These are phyloP conservation scores for Eimeria praecox DNA, from an alignment of 169 alveolate genomes.

Conservation along the genomic window DNA sequence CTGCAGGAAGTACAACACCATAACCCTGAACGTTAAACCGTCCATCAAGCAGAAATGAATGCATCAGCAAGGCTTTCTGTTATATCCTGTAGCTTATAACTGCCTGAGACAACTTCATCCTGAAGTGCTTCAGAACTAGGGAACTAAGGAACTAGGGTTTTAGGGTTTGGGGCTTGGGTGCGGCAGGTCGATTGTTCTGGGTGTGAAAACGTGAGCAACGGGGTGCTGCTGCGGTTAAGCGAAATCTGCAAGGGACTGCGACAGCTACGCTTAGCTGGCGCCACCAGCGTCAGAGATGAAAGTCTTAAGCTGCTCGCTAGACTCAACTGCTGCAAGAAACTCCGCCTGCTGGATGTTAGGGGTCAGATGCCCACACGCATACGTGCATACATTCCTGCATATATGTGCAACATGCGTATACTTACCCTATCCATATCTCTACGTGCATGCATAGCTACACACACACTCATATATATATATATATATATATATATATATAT, in stretches of 20 bases:
- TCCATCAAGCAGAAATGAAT: no score
- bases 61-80: no score
- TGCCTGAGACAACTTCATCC: no score
- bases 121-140: no score
- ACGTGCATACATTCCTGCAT: not conserved
- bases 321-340: not conserved
- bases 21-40: no score
- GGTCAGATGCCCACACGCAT: not conserved
- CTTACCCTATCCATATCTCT: no score
- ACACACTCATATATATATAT: no score
- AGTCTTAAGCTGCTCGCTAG: not conserved
- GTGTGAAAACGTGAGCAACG: slow-evolving; percentile 7
- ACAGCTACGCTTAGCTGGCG: not conserved
- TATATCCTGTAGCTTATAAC: no score
- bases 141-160: no score
- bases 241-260: slow-evolving; percentile 18
- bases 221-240: slow-evolving; percentile 28
- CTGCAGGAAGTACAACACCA: slow-evolving; percentile 23
- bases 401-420: no score
- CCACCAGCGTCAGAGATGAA: not conserved
- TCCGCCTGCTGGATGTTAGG: not conserved
- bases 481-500: no score
- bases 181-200: not conserved
- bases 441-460: no score
- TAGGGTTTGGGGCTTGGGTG: not conserved